phyloP scores from a whole-genome alignment of 345 rosid genomes.

The Euphorbia pulcherrima region DNA sequence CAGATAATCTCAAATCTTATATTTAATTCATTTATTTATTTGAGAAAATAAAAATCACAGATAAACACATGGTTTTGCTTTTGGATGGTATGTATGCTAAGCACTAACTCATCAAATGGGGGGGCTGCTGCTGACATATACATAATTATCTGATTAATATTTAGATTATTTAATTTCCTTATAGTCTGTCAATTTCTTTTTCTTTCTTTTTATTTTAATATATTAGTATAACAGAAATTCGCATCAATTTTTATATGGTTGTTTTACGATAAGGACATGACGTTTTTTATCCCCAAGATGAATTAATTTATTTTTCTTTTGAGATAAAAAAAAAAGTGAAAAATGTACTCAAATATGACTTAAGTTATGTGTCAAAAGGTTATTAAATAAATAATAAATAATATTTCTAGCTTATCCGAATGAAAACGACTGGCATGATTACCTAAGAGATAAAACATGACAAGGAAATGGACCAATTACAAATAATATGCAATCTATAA shows the following conservation, averaged over 20 bases:
- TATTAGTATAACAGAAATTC: neutral
- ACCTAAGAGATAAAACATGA: neutral
- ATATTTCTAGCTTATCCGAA: conserved; percentile 4
- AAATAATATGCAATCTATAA: neutral
- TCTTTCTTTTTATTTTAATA: neutral
- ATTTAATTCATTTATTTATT: no score
- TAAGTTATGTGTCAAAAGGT: neutral
- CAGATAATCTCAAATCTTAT: conserved; percentile 23
- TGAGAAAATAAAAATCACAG: neutral
- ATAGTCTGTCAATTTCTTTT: neutral
- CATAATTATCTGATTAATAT: neutral
- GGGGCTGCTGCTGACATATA: conserved; percentile 22
- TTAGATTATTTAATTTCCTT: neutral
- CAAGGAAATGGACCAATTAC: neutral
- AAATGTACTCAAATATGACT: neutral
- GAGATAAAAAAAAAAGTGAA: conserved; percentile 1
- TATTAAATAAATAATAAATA: neutral
- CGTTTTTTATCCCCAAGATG: neutral
- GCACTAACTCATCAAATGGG: conserved; percentile 13
- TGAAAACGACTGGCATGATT: conserved; percentile 17
- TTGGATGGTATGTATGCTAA: neutral
- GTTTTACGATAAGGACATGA: conserved; percentile 26
- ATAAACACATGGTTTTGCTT: conserved; percentile 28
- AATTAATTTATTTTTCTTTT: neutral
- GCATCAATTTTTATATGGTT: conserved; percentile 23